Conservation (phyloP, 1,284 basidiomycete genomes). For the Veloboletus limbatus region DNA sequence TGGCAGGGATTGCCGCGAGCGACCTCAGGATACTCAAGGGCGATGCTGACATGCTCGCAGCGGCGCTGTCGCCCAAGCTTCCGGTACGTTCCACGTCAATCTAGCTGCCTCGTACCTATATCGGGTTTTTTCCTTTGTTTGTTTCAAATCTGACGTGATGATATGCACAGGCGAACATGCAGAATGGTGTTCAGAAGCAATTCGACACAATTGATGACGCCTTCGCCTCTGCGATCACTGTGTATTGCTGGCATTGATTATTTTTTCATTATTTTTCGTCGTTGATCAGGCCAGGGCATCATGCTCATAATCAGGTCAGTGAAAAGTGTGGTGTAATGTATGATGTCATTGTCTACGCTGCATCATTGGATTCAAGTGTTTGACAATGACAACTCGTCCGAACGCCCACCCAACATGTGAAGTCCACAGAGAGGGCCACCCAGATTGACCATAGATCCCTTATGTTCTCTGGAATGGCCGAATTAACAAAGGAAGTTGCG, state of each 20-base stretch:
- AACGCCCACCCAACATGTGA: too few relatives aligned
- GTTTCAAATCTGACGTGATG: background rate
- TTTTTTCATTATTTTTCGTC: too few relatives aligned
- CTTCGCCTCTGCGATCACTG: background rate
- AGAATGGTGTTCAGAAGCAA: background rate
- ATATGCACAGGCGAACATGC: background rate
- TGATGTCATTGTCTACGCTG: too few relatives aligned
- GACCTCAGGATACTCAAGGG: background rate
- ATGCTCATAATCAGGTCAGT: too few relatives aligned
- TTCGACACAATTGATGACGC: background rate
- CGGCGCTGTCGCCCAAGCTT: background rate
- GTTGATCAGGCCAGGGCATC: too few relatives aligned
- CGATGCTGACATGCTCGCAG: background rate
- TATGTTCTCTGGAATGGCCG: conserved; percentile 5
- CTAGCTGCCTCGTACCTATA: too few relatives aligned
- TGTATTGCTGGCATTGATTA: too few relatives aligned
- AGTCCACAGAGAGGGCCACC: too few relatives aligned
- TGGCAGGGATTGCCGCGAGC: background rate
- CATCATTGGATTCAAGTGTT: too few relatives aligned
- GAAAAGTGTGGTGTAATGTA: too few relatives aligned
- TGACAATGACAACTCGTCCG: too few relatives aligned
- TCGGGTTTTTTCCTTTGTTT: background rate
- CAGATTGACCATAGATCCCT: background rate
- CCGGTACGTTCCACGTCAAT: background rate
- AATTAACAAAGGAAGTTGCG: conserved; percentile 23